phyloP scores from a whole-genome alignment of 2,329 filamentous ascomycete genomes.

The Cladosporium sp. region DNA sequence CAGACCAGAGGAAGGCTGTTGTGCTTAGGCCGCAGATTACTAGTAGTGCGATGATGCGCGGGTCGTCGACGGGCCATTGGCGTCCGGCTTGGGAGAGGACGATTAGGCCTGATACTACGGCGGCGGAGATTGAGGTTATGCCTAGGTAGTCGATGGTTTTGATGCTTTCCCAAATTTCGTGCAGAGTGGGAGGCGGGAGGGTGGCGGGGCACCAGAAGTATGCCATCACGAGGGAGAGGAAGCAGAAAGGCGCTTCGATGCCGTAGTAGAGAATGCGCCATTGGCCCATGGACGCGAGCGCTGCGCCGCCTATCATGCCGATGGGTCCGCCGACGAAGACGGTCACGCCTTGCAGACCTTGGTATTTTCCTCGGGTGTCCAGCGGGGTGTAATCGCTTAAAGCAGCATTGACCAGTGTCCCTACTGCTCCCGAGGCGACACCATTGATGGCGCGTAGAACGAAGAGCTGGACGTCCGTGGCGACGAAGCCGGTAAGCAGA shows the following conservation, averaged over 20 bases:
- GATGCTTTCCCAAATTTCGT: slow-evolving; percentile 11
- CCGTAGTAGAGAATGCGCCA: slow-evolving; percentile 17
- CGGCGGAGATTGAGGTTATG: slow-evolving; percentile 15
- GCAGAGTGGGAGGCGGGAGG: slow-evolving; percentile 3
- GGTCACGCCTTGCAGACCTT: slow-evolving; percentile 15
- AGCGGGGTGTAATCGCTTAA: slow-evolving; percentile 21
- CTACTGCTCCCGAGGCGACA: slow-evolving; percentile 19
- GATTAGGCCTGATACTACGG: slow-evolving; percentile 24
- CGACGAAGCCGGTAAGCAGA: slow-evolving; percentile 14
- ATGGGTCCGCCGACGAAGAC: slow-evolving; percentile 17
- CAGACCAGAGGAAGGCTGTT: slow-evolving; percentile 14
- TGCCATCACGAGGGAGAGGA: slow-evolving; percentile 11
- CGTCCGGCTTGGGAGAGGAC: slow-evolving; percentile 16
- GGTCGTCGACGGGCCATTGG: slow-evolving; percentile 3
- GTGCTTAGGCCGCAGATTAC: slow-evolving; percentile 10
- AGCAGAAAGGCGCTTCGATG: slow-evolving; percentile 11
- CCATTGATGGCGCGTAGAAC: slow-evolving; percentile 18
- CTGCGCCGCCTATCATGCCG: slow-evolving; percentile 19
- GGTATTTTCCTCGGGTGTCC: slow-evolving; percentile 16
- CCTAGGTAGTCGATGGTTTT: slow-evolving; percentile 21
- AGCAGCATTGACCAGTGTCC: slow-evolving; percentile 23
- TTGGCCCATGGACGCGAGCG: slow-evolving; percentile 12
- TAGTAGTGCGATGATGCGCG: slow-evolving; percentile 14
- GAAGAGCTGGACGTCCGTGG: slow-evolving; percentile 7
- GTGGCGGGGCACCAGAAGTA: slow-evolving; percentile 14